Base-by-base conservation (phyloP, 257 asterid species). In the Verbena officinalis region DNA sequence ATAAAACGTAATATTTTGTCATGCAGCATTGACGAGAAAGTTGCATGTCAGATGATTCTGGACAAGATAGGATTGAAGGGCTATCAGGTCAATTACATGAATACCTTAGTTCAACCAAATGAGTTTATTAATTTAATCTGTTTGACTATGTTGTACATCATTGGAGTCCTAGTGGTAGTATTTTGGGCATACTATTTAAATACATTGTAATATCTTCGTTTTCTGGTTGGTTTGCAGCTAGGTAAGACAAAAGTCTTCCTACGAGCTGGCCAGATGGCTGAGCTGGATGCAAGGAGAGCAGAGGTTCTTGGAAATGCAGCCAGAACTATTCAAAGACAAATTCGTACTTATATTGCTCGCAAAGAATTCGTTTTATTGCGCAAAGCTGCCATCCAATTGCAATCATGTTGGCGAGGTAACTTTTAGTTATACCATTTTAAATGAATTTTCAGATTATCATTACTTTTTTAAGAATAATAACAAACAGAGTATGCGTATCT, bases 31-130 rank as follows among this genome's bases (percentile, higher is more conserved):
- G 95, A 89, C 63, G 95, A 90, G 71, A 80, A 83, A 80, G 85
- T 77, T 65, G 90, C 83, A 3, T 85, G 89, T 73, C 83, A 78
- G 79, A 76, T 81, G 89, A 77, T 85, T 78, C 76, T 88, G 58
- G 87, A 84, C 65, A 89, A 86, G 75, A 81, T 83, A 87, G 91
- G 93, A 61, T 67, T 89, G 40, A 73, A 77, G 73, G 96, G 96
- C 49, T 89, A 84, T 81, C 95, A 89, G 95, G 96, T 89, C 61
- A 71, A 42, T 16, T 46, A n/a, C 55, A 34, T 38, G 58, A 57
- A 45, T 44, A 12, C 6, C 17, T 30, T 23, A 17, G 23, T 55
- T 44, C 24, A 30, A 17, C 48, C 30, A 45, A 57, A 40, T 67
- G 30, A 42, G 16, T 42, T 0, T 12, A 3, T 11, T 42, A 42